phyloP scores from a whole-genome alignment of 495 filamentous ascomycete species.

The Trichocladium uniseriatum region DNA sequence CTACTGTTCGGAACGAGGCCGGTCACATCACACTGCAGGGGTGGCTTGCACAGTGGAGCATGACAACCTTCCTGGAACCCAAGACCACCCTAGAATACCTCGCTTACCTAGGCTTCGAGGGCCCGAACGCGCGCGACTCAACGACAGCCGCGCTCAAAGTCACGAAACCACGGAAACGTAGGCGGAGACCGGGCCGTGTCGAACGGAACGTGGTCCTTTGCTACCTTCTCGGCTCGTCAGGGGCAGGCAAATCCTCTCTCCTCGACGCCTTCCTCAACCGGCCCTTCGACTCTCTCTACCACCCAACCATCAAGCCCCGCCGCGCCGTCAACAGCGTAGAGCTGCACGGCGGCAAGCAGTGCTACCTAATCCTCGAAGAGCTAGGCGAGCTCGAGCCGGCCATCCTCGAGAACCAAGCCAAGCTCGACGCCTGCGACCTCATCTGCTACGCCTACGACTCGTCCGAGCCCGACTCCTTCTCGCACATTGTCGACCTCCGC shows the following conservation, averaged over 20 bases:
- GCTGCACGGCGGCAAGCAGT: conserved; percentile 90
- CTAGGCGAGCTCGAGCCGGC: conserved; percentile 92
- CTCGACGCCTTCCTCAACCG: conserved; percentile 85
- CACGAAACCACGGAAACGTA: conserved; percentile 79
- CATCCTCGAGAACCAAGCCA: conserved; percentile 82
- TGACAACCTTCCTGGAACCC: conserved; percentile 95
- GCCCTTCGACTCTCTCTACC: conserved; percentile 75
- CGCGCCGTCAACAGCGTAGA: conserved; percentile 95
- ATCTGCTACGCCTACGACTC: conserved; percentile 96
- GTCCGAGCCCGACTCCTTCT: conserved; percentile 87
- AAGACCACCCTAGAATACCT: conserved; percentile 92
- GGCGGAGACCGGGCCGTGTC: conserved; percentile 69
- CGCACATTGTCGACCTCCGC: conserved; percentile 76
- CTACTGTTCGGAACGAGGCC: conserved; percentile 88
- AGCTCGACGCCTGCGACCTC: conserved; percentile 87
- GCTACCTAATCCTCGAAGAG: conserved; percentile 91
- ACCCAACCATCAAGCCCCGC: conserved; percentile 88
- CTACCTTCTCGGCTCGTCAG: conserved; percentile 78
- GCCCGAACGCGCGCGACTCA: conserved; percentile 50
- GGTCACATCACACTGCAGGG: conserved; percentile 93
- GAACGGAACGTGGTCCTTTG: conserved; percentile 95
- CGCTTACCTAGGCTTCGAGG: conserved; percentile 87
- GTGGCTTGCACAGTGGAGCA: conserved; percentile 98
- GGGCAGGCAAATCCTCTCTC: conserved; percentile 79
- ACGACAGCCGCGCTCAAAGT: conserved; percentile 80